These are phyloP conservation scores for Myxozyma sirexii DNA, from an alignment of 805 yeast species.

Conservation along the genomic window DNA sequence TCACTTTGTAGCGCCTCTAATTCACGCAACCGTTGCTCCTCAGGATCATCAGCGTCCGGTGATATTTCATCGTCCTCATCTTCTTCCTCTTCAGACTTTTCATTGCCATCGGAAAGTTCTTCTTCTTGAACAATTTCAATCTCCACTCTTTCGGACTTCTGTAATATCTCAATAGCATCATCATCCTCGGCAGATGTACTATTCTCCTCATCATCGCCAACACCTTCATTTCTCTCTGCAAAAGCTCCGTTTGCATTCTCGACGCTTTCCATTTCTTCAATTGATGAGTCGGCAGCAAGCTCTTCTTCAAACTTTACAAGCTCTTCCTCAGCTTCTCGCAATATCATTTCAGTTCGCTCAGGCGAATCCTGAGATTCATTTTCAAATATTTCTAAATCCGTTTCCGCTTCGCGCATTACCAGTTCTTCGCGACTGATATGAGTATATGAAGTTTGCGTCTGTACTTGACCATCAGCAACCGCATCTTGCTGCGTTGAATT, in stretches of 20 bases:
- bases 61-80: conserved; percentile 16
- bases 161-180: no score
- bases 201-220: no score
- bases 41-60: not conserved
- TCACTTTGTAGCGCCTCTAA: not conserved
- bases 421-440: not conserved
- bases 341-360: not conserved
- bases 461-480: not conserved
- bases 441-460: not conserved
- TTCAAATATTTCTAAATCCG: not conserved
- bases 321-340: not conserved
- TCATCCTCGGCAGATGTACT: no score
- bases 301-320: not conserved
- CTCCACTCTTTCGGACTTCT: no score
- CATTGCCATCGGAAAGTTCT: not conserved
- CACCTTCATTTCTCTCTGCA: no score
- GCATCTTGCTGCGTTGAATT: no score
- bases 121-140: conserved; percentile 3
- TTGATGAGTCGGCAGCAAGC: not conserved
- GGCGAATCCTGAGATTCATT: not conserved
- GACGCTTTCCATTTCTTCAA: no score
- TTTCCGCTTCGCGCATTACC: not conserved
- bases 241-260: no score
- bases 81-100: not conserved
- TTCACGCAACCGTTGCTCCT: conserved; percentile 13